Percentiles rank a stretch among this genome's conserved stretches.
Evolutionary conservation across 768 basidiomycete species (phyloP).

Genomic region (Neoboletus subvelutipes): DNA sequence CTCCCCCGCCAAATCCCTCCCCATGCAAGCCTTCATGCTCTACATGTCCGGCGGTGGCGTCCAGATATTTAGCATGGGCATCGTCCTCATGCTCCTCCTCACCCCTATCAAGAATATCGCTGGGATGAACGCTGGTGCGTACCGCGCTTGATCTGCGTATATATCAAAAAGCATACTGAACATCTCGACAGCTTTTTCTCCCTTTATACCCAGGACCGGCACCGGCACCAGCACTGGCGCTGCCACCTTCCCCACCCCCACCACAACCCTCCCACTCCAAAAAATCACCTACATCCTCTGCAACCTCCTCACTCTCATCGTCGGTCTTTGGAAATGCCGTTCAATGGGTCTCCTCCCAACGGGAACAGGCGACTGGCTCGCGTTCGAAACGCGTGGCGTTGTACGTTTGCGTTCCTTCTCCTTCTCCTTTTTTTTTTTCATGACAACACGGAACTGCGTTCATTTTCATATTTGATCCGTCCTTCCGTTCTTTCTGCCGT

Average conservation of each 20-base stretch:
- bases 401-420: constrained; percentile 40
- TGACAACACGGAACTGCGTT: no score
- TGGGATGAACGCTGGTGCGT: constrained; percentile 74
- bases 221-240: neutral
- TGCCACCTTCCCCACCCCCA: constrained; percentile 35
- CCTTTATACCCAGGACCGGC: constrained; percentile 50
- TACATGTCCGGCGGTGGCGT: constrained; percentile 98
- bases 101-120: constrained; percentile 83
- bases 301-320: constrained; percentile 73
- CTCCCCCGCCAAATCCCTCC: constrained; percentile 83
- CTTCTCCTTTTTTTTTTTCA: no score
- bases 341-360: constrained; percentile 90
- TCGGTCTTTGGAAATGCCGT: constrained; percentile 92
- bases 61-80: constrained; percentile 96
- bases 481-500: no score
- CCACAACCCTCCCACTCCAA: constrained; percentile 65
- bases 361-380: constrained; percentile 92
- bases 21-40: constrained; percentile 98
- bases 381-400: constrained; percentile 78
- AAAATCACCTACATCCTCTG: constrained; percentile 71
- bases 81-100: constrained; percentile 89
- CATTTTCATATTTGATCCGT: no score
- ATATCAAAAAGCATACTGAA: neutral
- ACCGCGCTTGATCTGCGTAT: neutral
- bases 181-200: constrained; percentile 60